These are phyloP conservation scores for Lagenidium sp. DNA, from an alignment of 352 stramenopile species.

Conservation along the genomic window DNA sequence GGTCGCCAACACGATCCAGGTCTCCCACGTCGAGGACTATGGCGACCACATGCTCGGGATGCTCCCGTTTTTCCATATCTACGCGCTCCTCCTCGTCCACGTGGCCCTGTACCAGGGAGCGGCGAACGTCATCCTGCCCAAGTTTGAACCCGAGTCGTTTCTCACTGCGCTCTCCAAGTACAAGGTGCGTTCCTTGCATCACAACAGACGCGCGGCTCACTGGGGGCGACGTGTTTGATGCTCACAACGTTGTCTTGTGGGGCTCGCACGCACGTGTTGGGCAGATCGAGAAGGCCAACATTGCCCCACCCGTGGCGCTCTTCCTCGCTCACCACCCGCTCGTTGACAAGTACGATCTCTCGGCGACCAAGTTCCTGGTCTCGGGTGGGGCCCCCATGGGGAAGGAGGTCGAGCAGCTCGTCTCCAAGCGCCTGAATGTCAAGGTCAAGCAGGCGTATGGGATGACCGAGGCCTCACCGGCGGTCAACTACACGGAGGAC, in stretches of 20 bases:
- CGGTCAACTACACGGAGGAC: conserved; percentile 14
- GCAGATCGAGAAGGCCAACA: conserved; percentile 17
- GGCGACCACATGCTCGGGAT: conserved; percentile 36
- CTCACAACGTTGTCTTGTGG: too few relatives aligned
- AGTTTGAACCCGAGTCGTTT: conserved; percentile 88
- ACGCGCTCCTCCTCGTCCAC: conserved; percentile 81
- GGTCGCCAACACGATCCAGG: conserved; percentile 84
- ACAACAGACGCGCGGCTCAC: too few relatives aligned
- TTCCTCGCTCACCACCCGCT: conserved; percentile 85
- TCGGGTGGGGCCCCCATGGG: conserved; percentile 69
- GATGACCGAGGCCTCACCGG: conserved; percentile 29
- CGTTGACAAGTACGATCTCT: conserved; percentile 90
- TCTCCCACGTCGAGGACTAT: conserved; percentile 57
- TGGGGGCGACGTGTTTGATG: too few relatives aligned
- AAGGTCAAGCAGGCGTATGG: conserved; percentile 30
- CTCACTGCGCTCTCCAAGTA: conserved; percentile 63
- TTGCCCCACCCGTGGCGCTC: conserved; percentile 85
- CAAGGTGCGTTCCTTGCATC: conserved; percentile 21
- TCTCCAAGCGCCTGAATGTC: conserved; percentile 36
- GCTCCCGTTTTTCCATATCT: conserved; percentile 96
- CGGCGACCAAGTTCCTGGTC: conserved; percentile 56
- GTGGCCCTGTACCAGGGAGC: conserved; percentile 71
- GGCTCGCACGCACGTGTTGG: too few relatives aligned
- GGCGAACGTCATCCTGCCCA: conserved; percentile 79
- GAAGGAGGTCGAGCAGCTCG: conserved; percentile 40